These are phyloP conservation scores for Phylloporus sp. DNA, from an alignment of 768 basidiomycete species.

Conservation along the genomic window DNA sequence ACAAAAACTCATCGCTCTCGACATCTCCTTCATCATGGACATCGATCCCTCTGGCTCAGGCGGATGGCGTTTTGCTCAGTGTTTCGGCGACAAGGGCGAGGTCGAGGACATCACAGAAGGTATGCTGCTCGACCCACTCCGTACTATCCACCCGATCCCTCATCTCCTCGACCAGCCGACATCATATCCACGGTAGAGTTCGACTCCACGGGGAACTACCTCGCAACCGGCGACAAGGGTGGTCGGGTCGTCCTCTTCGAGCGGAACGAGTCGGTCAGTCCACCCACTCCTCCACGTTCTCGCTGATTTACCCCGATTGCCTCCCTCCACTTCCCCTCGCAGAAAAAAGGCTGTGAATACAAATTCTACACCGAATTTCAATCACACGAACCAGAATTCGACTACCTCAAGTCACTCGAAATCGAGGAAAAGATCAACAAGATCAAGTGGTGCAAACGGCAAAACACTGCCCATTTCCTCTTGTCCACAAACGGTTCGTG, in stretches of 20 bases:
- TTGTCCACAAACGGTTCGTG: slow-evolving; percentile 89
- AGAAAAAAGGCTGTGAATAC: slow-evolving; percentile 99
- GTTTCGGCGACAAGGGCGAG: slow-evolving; percentile 99
- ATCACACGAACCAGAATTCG: slow-evolving; percentile 99
- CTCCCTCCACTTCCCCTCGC: slow-evolving; percentile 11
- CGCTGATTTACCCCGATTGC: slow-evolving; percentile 34
- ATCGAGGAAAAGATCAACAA: slow-evolving; percentile 99
- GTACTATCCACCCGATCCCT: slow-evolving; percentile 9
- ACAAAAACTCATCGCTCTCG: slow-evolving; percentile 2
- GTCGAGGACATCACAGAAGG: slow-evolving; percentile 99
- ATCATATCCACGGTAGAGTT: slow-evolving; percentile 99
- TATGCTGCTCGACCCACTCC: slow-evolving; percentile 39
- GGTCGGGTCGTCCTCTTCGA: slow-evolving; percentile 98
- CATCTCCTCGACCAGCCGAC: slow-evolving; percentile 65
- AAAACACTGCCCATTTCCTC: slow-evolving; percentile 95
- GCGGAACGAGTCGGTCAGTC: slow-evolving; percentile 92
- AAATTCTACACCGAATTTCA: slow-evolving; percentile 99
- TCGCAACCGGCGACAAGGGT: slow-evolving; percentile 99
- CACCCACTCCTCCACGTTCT: slow-evolving; percentile 12
- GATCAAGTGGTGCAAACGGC: slow-evolving; percentile 99
- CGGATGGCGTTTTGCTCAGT: slow-evolving; percentile 98
- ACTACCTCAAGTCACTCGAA: slow-evolving; percentile 98
- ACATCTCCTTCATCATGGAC: slow-evolving; percentile 52
- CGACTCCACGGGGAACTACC: slow-evolving; percentile 98
- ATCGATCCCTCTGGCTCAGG: slow-evolving; percentile 78